phyloP scores from a whole-genome alignment of 768 basidiomycete genomes.

The Lyophyllum atratum region DNA sequence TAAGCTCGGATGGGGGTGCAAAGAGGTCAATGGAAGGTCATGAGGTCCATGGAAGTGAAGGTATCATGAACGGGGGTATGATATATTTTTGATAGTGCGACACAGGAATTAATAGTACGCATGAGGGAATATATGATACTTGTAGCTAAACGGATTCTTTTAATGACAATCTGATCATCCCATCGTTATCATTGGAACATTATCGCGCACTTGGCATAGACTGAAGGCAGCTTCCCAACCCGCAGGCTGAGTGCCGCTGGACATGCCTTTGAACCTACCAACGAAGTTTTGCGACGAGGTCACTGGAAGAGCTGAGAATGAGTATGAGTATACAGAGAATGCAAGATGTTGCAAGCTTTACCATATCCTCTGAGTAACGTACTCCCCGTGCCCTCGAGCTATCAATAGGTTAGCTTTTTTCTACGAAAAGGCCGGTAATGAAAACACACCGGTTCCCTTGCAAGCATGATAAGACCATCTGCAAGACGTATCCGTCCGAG shows the following conservation, averaged over 20 bases:
- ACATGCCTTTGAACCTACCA: conserved; percentile 43
- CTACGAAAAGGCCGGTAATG: background rate
- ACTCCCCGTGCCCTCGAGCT: conserved; percentile 32
- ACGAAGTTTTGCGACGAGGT: conserved; percentile 53
- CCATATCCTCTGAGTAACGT: conserved; percentile 52
- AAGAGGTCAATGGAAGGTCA: background rate
- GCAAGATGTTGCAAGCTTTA: conserved; percentile 20
- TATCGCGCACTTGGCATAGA: conserved; percentile 39
- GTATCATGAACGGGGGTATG: background rate
- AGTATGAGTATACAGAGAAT: background rate
- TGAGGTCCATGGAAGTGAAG: too few relatives aligned
- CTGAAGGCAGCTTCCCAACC: conserved; percentile 58
- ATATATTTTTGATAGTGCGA: background rate
- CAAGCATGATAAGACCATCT: conserved; percentile 60
- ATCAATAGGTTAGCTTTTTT: background rate
- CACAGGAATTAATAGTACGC: background rate
- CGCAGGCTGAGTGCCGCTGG: conserved; percentile 32
- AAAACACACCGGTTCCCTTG: conserved; percentile 50
- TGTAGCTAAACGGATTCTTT: background rate
- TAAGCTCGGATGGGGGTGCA: background rate
- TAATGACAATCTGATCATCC: background rate
- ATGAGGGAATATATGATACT: background rate
- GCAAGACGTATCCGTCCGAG: conserved; percentile 57
- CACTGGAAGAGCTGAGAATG: conserved; percentile 31
- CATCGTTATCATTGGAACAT: background rate